Evolutionary conservation across 2,329 filamentous ascomycete genomes (phyloP).

Genomic region (Epichloe baconii): DNA sequence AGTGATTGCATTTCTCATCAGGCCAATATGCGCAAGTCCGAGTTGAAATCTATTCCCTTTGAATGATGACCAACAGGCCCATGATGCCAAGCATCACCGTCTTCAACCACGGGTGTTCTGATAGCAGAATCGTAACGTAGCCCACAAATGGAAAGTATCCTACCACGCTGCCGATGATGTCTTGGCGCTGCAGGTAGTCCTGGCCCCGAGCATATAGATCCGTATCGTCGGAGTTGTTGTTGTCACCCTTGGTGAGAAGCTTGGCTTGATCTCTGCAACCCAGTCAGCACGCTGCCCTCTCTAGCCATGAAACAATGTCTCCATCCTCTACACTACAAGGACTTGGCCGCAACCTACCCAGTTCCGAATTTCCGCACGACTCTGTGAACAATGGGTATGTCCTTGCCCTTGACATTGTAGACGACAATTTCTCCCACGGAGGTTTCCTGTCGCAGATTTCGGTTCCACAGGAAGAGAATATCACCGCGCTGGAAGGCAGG

Average conservation of each 20-base stretch:
- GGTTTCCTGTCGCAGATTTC: slow-evolving; percentile 44
- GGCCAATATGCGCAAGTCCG: background rate
- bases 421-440: slow-evolving; percentile 46
- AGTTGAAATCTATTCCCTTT: slow-evolving; percentile 52
- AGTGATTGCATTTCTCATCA: background rate
- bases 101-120: slow-evolving; percentile 95
- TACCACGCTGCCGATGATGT: slow-evolving; percentile 86
- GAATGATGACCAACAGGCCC: slow-evolving; percentile 85
- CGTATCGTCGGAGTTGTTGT: slow-evolving; percentile 87
- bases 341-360: slow-evolving; percentile 28
- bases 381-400: slow-evolving; percentile 94
- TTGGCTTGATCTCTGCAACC: slow-evolving; percentile 39
- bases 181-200: slow-evolving; percentile 71
- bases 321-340: too few species aligned
- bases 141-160: slow-evolving; percentile 91
- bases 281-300: slow-evolving; percentile 3
- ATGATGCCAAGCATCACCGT: slow-evolving; percentile 88
- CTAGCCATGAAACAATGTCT: too few species aligned
- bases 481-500: slow-evolving; percentile 71
- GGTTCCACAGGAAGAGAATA: slow-evolving; percentile 65
- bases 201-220: slow-evolving; percentile 75
- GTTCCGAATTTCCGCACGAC: slow-evolving; percentile 62
- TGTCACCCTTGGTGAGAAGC: slow-evolving; percentile 93
- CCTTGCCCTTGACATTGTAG: slow-evolving; percentile 78
- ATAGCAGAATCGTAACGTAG: slow-evolving; percentile 91